A percentile compares a stretch with the other conserved stretches of the same genome.
Conservation (phyloP, 1,284 basidiomycete genomes). For the Lentinula novae-zelandiae region DNA sequence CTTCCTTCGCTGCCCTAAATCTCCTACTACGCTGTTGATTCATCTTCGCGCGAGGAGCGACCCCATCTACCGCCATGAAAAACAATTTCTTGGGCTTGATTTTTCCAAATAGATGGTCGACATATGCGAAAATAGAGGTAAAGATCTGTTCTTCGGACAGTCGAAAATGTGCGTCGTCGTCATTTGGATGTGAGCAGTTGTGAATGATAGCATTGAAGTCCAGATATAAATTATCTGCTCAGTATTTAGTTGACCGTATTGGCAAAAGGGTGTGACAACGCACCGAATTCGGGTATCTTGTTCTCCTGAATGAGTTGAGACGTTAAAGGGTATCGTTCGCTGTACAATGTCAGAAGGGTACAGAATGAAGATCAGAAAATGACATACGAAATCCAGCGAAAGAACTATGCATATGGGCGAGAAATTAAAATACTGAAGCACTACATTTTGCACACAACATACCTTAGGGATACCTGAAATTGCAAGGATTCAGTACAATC, state of each 20-base stretch:
- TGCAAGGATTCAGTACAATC: background rate
- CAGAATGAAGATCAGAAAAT: background rate
- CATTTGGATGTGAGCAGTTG: constrained; percentile 94
- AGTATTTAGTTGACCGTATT: background rate
- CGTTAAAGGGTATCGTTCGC: constrained; percentile 97
- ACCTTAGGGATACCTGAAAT: constrained; percentile 58
- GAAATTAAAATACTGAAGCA: background rate
- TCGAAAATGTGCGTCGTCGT: constrained; percentile 93
- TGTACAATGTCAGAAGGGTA: constrained; percentile 27
- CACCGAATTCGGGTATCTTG: constrained; percentile 93
- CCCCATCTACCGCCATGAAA: constrained; percentile 98
- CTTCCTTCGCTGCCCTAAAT: constrained; percentile 94
- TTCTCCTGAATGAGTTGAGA: constrained; percentile 97
- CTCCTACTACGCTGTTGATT: constrained; percentile 96
- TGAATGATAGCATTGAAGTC: constrained; percentile 99
- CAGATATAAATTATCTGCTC: constrained; percentile 78
- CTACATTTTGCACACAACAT: constrained; percentile 17
- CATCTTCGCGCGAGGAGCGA: constrained; percentile 99
- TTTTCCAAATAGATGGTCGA: constrained; percentile 95
- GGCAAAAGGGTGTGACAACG: constrained; percentile 16
- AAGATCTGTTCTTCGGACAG: constrained; percentile 97
- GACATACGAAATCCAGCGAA: constrained; percentile 80
- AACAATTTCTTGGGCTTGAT: constrained; percentile 97
- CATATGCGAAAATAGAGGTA: constrained; percentile 94
- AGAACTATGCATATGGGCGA: constrained; percentile 48